Evolutionary conservation across 352 stramenopile genomes (phyloP).

Genomic region (Phytopythium helicoides): DNA sequence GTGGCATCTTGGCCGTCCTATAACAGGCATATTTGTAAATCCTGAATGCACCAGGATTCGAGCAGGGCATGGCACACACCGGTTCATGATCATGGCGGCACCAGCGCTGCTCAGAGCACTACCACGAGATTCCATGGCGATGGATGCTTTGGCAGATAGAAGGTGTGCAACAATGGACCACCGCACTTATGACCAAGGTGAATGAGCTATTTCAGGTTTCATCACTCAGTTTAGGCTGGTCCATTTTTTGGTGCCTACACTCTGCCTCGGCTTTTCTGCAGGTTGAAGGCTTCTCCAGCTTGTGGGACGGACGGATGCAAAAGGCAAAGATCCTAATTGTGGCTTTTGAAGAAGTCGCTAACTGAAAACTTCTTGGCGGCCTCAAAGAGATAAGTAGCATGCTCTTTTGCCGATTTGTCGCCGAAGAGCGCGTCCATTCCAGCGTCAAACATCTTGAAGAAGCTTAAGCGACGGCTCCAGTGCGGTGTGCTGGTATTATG

Average conservation of each 20-base stretch:
- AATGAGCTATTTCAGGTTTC: no score
- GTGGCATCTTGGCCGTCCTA: constrained; percentile 60
- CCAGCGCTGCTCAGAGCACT: constrained; percentile 57
- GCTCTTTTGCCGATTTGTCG: background rate
- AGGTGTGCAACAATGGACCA: no score
- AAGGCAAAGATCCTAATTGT: no score
- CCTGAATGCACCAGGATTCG: background rate
- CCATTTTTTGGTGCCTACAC: no score
- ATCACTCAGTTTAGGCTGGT: background rate
- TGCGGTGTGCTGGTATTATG: constrained; percentile 8
- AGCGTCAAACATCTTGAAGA: background rate
- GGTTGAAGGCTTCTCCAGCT: no score
- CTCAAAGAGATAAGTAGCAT: background rate
- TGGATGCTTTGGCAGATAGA: no score
- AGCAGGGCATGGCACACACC: no score
- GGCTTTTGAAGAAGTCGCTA: no score
- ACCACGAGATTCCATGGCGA: constrained; percentile 46
- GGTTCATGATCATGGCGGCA: constrained; percentile 68
- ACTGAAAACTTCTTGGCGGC: background rate
- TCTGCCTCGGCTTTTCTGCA: no score
- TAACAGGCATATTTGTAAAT: background rate
- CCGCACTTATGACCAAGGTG: no score
- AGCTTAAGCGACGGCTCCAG: constrained; percentile 1
- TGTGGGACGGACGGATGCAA: no score
- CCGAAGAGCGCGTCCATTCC: constrained; percentile 1